Conservation (phyloP, 345 rosid species). For the Eucalyptus curtisii region DNA sequence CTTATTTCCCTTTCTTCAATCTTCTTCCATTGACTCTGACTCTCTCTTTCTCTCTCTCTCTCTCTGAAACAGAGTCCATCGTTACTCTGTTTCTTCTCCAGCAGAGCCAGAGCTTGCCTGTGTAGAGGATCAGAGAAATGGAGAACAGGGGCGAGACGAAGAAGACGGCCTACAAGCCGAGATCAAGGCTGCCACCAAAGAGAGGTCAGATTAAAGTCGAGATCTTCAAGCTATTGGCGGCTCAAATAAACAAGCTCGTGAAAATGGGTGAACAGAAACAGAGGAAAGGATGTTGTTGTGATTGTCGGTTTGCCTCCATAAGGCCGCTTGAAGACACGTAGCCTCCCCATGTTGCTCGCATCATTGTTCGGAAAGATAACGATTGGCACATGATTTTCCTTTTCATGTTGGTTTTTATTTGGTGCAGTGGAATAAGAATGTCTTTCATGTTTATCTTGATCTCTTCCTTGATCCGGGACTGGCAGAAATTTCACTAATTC, state of each 20-base stretch:
- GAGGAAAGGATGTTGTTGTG: background rate
- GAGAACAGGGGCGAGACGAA: background rate
- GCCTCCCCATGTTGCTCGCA: background rate
- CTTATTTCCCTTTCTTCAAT: background rate
- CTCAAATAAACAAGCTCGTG: background rate
- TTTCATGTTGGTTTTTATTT: background rate
- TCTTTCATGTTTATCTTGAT: background rate
- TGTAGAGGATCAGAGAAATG: background rate
- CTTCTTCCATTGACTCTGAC: background rate
- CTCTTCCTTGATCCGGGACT: background rate
- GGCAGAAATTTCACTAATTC: background rate
- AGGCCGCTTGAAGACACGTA: background rate
- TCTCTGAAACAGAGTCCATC: background rate
- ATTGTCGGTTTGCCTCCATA: background rate
- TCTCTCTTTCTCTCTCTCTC: background rate
- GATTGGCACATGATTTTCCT: background rate
- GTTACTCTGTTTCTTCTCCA: background rate
- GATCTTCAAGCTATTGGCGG: background rate
- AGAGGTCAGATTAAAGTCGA: constrained; percentile 1
- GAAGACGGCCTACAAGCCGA: background rate
- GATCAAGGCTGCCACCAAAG: background rate
- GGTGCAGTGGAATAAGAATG: background rate
- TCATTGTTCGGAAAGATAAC: background rate
- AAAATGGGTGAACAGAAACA: background rate
- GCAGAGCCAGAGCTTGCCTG: background rate